phyloP scores from a whole-genome alignment of 768 basidiomycete species.

The Astraeus odoratus region DNA sequence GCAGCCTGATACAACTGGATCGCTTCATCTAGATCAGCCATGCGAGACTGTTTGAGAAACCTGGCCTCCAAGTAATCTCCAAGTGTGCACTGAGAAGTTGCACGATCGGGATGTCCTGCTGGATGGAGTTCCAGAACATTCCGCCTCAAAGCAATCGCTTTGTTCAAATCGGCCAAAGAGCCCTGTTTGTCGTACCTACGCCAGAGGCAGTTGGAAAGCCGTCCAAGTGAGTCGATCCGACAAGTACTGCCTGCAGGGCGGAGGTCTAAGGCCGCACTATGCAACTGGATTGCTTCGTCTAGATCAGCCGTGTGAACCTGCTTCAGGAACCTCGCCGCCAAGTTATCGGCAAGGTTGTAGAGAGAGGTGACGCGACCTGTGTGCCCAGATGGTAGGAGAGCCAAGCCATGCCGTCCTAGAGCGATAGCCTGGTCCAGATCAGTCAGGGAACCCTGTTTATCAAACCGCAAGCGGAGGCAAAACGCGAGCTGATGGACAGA shows the following conservation, averaged over 20 bases:
- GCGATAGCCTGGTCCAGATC: neutral
- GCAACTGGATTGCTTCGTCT: conserved; percentile 7
- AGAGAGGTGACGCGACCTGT: conserved; percentile 1
- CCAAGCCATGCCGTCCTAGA: neutral
- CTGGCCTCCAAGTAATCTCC: neutral
- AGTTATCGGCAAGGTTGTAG: conserved; percentile 7
- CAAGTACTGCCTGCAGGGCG: conserved; percentile 5
- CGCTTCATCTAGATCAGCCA: neutral
- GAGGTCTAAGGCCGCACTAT: conserved; percentile 6
- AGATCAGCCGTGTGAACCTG: conserved; percentile 6
- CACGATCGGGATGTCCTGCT: neutral
- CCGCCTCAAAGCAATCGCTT: neutral
- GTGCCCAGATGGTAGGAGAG: conserved; percentile 4
- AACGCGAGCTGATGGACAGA: conserved; percentile 10
- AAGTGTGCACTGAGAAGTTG: neutral
- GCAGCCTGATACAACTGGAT: neutral
- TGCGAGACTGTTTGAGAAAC: too few species aligned
- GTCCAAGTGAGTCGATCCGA: neutral
- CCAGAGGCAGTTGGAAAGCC: conserved; percentile 1
- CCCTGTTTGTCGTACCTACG: neutral
- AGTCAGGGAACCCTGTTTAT: neutral
- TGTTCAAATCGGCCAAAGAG: neutral
- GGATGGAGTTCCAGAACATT: neutral
- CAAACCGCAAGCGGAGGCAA: neutral
- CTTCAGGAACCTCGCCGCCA: conserved; percentile 9